These are phyloP conservation scores for Echites panduratus DNA, from an alignment of 257 asterid species.

Conservation along the genomic window DNA sequence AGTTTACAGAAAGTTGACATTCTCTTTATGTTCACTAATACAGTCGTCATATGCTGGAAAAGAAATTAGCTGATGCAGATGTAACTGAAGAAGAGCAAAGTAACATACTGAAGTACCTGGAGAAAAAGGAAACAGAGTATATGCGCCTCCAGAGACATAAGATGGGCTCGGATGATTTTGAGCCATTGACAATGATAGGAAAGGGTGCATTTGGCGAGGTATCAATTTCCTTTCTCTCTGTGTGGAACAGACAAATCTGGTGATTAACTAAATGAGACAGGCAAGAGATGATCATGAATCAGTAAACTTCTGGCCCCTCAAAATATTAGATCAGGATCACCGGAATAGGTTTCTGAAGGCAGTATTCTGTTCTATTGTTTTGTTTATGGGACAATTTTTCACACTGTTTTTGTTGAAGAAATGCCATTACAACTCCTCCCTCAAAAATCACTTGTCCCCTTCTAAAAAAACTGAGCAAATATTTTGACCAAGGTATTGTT, in stretches of 20 bases:
- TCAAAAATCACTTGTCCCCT: neutral
- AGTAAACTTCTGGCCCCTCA: neutral
- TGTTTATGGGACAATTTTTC: neutral
- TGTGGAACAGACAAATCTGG: neutral
- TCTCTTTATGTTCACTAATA: constrained; percentile 19
- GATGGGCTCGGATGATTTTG: constrained; percentile 97
- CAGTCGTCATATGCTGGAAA: constrained; percentile 83
- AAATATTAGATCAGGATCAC: neutral
- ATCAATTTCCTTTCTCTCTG: constrained; percentile 11
- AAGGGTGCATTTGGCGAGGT: constrained; percentile 99
- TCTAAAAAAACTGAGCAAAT: no score
- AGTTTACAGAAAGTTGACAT: constrained; percentile 1
- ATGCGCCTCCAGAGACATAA: constrained; percentile 99
- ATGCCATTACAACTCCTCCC: neutral
- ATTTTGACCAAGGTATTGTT: neutral
- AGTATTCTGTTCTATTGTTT: neutral
- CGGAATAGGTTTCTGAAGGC: neutral
- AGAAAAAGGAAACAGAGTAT: constrained; percentile 88
- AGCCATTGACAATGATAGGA: constrained; percentile 90
- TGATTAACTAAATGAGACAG: neutral
- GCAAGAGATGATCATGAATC: constrained; percentile 2
- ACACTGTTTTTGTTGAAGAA: neutral
- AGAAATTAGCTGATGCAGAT: constrained; percentile 87
- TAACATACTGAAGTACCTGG: constrained; percentile 71
- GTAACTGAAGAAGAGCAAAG: constrained; percentile 88